Evolutionary conservation across 1,139 yeast genomes (phyloP), one percentile per base, ranked within the genome.

Genomic region (Pneumocystis sp.): DNA sequence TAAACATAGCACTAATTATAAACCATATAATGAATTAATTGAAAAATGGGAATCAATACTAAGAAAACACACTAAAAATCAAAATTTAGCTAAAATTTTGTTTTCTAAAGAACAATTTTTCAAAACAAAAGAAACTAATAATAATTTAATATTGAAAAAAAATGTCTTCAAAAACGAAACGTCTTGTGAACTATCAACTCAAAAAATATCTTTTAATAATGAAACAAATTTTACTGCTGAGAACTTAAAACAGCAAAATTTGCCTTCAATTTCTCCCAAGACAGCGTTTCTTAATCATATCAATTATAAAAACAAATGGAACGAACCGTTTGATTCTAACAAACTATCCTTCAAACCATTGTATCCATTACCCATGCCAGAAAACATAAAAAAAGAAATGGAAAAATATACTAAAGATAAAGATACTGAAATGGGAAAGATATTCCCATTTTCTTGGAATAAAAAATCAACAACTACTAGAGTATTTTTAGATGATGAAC

Each of bases 241-340:
- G 59, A 80, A 83, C 83, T 77, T 80, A 65, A 79, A 82, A 0
- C 72, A 77, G 1, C 68, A 68, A 59, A 76, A 74, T 62, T 76
- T 74, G 31, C 83, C 83, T 7, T 80, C 82, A 31, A 69, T 66
- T 45, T 79, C 81, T 6, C 81, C 80, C 69, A 82, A 81, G 3
- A 73, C 72, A 1, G 65, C 66, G 10, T 71, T 67, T 12, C 67
- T 80, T 62, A 65, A 67, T 35, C 66, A 72, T 25, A 66, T 68
- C 25, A 66, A 66, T 21, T 69, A 71, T 57, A 66, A 67, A 15
- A 74, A 74, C 61, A 71, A 67, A 1, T 74, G 77, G 77, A 76
- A 74, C 64, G 45, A 39, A 39, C 68, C 70, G 15, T 64, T 64
- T 8, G 39, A 59, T 29, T 40, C 50, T 25, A 56, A 63, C 7